These are phyloP conservation scores for Alisma plantagoaquatica DNA, from an alignment of 106 monocot species.

Conservation along the genomic window DNA sequence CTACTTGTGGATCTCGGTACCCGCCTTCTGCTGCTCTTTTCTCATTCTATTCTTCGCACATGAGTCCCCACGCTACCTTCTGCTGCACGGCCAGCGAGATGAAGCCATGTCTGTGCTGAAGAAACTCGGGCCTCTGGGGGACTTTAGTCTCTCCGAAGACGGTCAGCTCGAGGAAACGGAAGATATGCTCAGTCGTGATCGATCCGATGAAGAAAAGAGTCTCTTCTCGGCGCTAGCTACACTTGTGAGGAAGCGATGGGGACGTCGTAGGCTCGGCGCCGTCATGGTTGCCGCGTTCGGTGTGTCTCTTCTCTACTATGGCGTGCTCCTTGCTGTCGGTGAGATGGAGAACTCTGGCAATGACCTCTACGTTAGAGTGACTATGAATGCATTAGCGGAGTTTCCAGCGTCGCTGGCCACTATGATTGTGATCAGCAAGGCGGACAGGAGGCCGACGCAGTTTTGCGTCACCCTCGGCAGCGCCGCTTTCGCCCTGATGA, in stretches of 20 bases:
- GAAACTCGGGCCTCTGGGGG: slow-evolving; percentile 22
- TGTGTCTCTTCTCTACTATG: slow-evolving; percentile 62
- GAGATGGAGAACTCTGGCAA: slow-evolving; percentile 49
- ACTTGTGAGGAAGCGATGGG: slow-evolving; percentile 23
- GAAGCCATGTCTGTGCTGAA: slow-evolving; percentile 43
- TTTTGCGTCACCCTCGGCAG: slow-evolving; percentile 50
- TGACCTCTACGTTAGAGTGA: slow-evolving; percentile 51
- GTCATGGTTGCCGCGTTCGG: slow-evolving; percentile 35
- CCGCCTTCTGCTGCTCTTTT: slow-evolving; percentile 13
- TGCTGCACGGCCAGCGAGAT: slow-evolving; percentile 29
- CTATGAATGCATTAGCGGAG: slow-evolving; percentile 54
- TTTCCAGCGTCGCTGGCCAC: slow-evolving; percentile 59
- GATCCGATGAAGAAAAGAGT: slow-evolving; percentile 51
- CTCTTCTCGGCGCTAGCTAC: not conserved
- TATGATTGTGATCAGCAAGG: slow-evolving; percentile 23
- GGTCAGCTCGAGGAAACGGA: too few species aligned
- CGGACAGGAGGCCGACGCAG: slow-evolving; percentile 44
- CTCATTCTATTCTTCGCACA: slow-evolving; percentile 3
- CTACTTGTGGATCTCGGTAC: slow-evolving; percentile 19
- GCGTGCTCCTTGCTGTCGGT: slow-evolving; percentile 72
- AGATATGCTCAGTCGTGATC: slow-evolving; percentile 15
- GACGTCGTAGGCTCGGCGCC: slow-evolving; percentile 41
- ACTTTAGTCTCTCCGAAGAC: slow-evolving; percentile 24
- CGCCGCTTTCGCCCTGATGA: slow-evolving; percentile 35
- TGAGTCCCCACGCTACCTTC: slow-evolving; percentile 34